Percentiles rank a stretch among this genome's conserved stretches.
phyloP scores from a whole-genome alignment of 2,329 filamentous ascomycete species.

The Ceratocystis smalleyi region DNA sequence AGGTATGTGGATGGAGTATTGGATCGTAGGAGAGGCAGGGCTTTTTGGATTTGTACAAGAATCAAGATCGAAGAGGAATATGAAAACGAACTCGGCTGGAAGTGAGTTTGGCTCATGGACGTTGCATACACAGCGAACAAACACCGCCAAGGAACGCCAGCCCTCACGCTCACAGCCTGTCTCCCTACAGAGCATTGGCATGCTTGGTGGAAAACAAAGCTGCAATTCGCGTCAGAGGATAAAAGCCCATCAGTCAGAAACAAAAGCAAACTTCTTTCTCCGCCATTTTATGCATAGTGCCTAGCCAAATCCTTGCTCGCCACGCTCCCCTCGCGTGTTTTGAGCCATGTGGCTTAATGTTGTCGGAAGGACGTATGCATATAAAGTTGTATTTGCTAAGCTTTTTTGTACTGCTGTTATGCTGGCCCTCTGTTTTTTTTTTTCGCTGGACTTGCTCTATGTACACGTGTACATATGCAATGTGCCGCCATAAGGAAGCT shows the following conservation, averaged over 20 bases:
- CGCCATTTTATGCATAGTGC: not conserved
- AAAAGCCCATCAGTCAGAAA: not conserved
- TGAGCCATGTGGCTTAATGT: conserved; percentile 1
- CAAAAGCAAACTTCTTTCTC: not conserved
- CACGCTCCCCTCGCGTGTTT: conserved; percentile 1
- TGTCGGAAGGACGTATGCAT: conserved; percentile 3
- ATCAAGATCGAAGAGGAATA: too few relatives aligned
- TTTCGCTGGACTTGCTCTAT: not conserved
- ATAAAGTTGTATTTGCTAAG: conserved; percentile 3
- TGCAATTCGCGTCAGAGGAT: too few relatives aligned
- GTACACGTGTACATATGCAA: conserved; percentile 6
- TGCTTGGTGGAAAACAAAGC: too few relatives aligned
- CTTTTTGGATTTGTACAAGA: too few relatives aligned
- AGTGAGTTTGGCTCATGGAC: too few relatives aligned
- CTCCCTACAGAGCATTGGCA: too few relatives aligned
- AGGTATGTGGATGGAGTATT: too few relatives aligned
- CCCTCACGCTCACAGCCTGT: too few relatives aligned
- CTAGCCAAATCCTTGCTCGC: not conserved
- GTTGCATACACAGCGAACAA: too few relatives aligned
- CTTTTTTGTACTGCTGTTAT: not conserved
- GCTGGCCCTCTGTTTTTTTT: not conserved
- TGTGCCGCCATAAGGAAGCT: not conserved
- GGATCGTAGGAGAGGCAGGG: too few relatives aligned
- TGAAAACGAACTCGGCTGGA: too few relatives aligned
- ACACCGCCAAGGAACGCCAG: too few relatives aligned